Conservation (phyloP, 1,284 basidiomycete species). For the Somion occarium region DNA sequence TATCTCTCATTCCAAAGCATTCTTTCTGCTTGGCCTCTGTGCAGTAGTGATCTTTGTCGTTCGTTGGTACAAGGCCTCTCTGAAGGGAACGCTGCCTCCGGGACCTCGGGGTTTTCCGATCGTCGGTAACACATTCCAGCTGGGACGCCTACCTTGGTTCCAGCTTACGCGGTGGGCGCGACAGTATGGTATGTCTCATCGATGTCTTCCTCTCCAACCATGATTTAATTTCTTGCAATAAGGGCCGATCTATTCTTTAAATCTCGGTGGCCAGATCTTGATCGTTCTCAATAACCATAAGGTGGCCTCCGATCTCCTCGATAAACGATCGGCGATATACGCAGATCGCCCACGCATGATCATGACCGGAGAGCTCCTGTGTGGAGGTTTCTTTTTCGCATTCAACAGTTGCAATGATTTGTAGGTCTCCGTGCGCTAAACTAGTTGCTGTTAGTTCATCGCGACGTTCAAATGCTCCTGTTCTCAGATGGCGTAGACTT, state of each 20-base stretch:
- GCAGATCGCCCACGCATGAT: conserved; percentile 11
- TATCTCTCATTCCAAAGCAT: neutral
- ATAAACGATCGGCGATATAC: conserved; percentile 14
- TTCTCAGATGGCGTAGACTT: conserved; percentile 4
- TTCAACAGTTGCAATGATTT: conserved; percentile 2
- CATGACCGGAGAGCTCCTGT: conserved; percentile 11
- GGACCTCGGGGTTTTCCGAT: conserved; percentile 5
- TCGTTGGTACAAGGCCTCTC: neutral
- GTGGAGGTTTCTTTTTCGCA: conserved; percentile 3
- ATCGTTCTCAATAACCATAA: conserved; percentile 8
- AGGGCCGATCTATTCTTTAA: conserved; percentile 7
- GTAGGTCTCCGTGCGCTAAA: conserved; percentile 1
- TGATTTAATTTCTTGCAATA: neutral
- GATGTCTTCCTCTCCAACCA: neutral
- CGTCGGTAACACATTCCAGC: conserved; percentile 5
- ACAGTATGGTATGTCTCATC: conserved; percentile 1
- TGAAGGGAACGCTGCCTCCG: conserved; percentile 2
- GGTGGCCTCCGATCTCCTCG: conserved; percentile 13
- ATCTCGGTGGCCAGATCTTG: conserved; percentile 5
- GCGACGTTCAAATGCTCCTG: neutral
- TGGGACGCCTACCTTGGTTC: conserved; percentile 7
- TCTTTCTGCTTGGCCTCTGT: neutral
- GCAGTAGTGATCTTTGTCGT: neutral
- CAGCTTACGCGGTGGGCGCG: conserved; percentile 6
- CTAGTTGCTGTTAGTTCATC: neutral